Evolutionary conservation across 257 asterid genomes (phyloP), one percentile per base, ranked within the genome.

Genomic region (Pogostemon cablin): DNA sequence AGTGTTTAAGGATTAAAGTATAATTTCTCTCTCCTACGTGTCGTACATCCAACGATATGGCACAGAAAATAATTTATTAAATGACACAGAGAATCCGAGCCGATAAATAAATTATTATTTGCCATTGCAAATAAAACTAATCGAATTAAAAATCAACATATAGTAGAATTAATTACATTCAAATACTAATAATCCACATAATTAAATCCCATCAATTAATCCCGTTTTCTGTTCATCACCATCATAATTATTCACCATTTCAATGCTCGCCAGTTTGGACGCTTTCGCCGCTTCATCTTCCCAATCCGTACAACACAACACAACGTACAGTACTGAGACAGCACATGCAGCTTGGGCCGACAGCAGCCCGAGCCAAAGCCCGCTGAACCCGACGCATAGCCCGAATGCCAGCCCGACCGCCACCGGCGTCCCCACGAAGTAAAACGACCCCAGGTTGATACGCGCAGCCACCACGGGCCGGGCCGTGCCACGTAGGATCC

Each of bases 331-430:
- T 54, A 92, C 74, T 1, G 92, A 92, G 32, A 81, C 68, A 90
- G 87, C 85, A 75, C 96, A 91, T 34, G 96, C 78, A 0, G 74
- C 84, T 53, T 91, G 96, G 12, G 97, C 96, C 9, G 95, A 96
- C 79, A 91, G 17, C 3, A 91, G 80, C 69, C 97, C 97, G 20
- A 87, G 3, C 97, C 97, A 91, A 91, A 84, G 42, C 97, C 97
- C 81, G 83, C 74, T 39, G 89, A 89, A 15, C 87, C 96, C 72
- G 83, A 80, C 0, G 85, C 86, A 4, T 56, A 80, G 62, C 90
- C 38, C 82, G 71, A 91, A 91, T 0, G 87, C 86, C 7, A 91
- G 71, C 12, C 75, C 86, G 12, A 87, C 87, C 0, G 96, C 96
- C 38, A 87, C 90, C 5, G 97, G 97, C 87, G 80, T 89, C 15